A percentile compares a stretch with the other conserved stretches of the same genome.
Evolutionary conservation across 2,329 filamentous ascomycete species (phyloP).

Genomic region (Pseudogymnoascus sp.): DNA sequence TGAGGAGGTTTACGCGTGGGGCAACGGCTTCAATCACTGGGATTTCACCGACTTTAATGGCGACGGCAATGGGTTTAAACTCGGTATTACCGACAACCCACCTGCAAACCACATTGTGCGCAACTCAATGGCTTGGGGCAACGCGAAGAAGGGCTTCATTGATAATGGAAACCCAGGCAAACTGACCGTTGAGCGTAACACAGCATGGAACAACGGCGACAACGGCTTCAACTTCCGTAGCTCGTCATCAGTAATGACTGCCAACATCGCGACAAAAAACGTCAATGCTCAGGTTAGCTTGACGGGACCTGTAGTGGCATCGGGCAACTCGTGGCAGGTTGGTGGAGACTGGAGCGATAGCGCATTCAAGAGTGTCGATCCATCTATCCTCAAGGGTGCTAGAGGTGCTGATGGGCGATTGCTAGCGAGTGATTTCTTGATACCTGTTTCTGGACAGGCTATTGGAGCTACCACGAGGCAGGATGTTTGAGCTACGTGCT

Average conservation of each 20-base stretch:
- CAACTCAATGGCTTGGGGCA: constrained; percentile 40
- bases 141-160: constrained; percentile 39
- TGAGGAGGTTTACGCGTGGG: constrained; percentile 39
- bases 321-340: constrained; percentile 38
- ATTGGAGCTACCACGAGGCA: constrained; percentile 35
- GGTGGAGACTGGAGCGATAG: constrained; percentile 33
- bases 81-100: constrained; percentile 33
- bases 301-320: constrained; percentile 21
- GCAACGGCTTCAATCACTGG: constrained; percentile 41
- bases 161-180: constrained; percentile 39
- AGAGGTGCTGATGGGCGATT: constrained; percentile 35
- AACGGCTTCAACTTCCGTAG: constrained; percentile 34
- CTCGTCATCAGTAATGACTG: constrained; percentile 30
- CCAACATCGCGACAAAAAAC: constrained; percentile 35
- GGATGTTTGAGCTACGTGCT: neutral
- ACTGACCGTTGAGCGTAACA: constrained; percentile 36
- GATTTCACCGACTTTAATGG: constrained; percentile 36
- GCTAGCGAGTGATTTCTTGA: constrained; percentile 35
- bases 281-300: constrained; percentile 24
- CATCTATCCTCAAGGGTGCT: constrained; percentile 31
- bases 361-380: constrained; percentile 34
- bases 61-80: constrained; percentile 44
- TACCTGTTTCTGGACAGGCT: constrained; percentile 32
- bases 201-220: constrained; percentile 39
- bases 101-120: constrained; percentile 37